These are phyloP conservation scores for Paecilomyces sp. DNA, from an alignment of 2,329 filamentous ascomycete genomes.

Conservation along the genomic window DNA sequence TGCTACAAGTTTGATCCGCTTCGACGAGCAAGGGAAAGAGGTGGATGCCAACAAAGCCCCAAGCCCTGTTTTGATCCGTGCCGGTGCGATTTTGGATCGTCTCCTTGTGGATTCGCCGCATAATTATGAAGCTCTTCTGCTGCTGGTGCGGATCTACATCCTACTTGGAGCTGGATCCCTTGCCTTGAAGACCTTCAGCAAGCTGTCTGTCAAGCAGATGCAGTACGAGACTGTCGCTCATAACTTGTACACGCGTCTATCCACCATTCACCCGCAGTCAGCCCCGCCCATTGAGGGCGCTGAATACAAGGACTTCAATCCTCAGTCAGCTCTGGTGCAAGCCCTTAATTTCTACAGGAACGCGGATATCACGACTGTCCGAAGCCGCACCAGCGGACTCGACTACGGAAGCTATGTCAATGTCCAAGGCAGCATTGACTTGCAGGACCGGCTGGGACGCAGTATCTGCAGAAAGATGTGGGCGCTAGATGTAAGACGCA, in stretches of 20 bases:
- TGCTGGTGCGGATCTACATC: constrained; percentile 38
- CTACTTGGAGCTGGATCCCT: constrained; percentile 39
- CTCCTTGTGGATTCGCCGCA: constrained; percentile 37
- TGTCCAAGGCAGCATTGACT: constrained; percentile 34
- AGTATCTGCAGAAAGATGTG: constrained; percentile 37
- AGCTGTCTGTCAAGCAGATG: constrained; percentile 42
- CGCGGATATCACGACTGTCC: constrained; percentile 29
- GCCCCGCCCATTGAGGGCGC: constrained; percentile 31
- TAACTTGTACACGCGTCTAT: constrained; percentile 40
- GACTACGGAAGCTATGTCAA: constrained; percentile 38
- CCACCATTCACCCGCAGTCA: constrained; percentile 39
- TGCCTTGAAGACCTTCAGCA: constrained; percentile 38
- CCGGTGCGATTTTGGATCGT: constrained; percentile 31
- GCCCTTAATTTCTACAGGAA: constrained; percentile 36
- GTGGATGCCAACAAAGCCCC: constrained; percentile 13
- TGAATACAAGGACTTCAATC: constrained; percentile 36
- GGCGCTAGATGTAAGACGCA: constrained; percentile 34
- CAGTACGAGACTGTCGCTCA: constrained; percentile 43
- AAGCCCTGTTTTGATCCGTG: constrained; percentile 27
- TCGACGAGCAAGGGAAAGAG: constrained; percentile 13
- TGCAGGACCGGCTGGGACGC: constrained; percentile 29
- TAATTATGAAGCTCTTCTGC: constrained; percentile 39
- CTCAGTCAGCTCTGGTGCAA: constrained; percentile 31
- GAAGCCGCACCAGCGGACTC: constrained; percentile 30
- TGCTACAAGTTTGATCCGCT: constrained; percentile 33